Evolutionary conservation across 129 eudicot genomes (phyloP).

Genomic region (Lactuca sativa): DNA sequence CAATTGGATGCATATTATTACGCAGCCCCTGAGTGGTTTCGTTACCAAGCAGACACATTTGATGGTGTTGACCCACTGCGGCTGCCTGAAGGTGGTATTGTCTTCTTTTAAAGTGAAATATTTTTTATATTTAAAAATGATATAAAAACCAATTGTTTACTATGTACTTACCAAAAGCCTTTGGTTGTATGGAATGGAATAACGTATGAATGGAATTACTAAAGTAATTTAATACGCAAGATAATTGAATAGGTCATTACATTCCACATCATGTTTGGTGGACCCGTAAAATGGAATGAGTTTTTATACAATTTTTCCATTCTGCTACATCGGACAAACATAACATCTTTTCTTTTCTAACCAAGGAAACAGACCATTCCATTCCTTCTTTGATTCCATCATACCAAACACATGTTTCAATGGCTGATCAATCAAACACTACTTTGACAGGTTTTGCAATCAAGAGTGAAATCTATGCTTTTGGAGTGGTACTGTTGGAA

Average conservation of each 20-base stretch:
- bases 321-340: no score
- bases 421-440: background rate
- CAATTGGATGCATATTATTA: constrained; percentile 7
- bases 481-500: constrained; percentile 43
- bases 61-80: background rate
- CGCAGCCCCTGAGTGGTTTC: constrained; percentile 34
- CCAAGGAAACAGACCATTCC: no score
- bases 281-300: no score
- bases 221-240: no score
- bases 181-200: background rate
- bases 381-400: no score
- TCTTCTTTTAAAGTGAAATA: background rate
- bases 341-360: no score
- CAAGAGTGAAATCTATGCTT: constrained; percentile 39
- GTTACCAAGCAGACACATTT: constrained; percentile 23
- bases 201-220: no score
- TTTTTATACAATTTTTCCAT: no score
- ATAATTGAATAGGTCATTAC: no score
- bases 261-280: no score
- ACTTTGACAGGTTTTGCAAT: constrained; percentile 22
- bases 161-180: background rate
- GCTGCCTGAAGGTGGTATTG: constrained; percentile 6
- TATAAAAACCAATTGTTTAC: background rate
- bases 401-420: background rate
- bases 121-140: background rate